Base-by-base conservation (phyloP, 2,329 filamentous ascomycete genomes). In the Talaromyces sp. region DNA sequence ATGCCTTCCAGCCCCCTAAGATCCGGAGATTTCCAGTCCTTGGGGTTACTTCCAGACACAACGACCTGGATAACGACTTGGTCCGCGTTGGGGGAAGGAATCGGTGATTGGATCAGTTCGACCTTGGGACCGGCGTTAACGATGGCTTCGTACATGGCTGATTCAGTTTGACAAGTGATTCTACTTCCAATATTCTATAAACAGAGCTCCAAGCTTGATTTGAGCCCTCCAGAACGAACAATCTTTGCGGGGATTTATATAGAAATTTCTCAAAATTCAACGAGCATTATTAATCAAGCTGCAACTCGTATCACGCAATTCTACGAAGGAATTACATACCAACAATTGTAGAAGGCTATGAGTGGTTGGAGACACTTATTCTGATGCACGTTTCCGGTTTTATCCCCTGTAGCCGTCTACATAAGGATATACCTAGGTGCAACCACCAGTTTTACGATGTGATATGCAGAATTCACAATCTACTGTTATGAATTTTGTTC, bases 81-180 rank as follows among this genome's bases (percentile, higher is more conserved):
- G 54, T 67, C 67, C 1, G 64, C 58, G 9, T 64, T 40, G 0
- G 77, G 75, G 4, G 62, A 66, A 1, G 79, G 79, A 35, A 78
- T 73, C 1, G 73, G 69, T 3, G 68, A 69, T 45, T 80, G 76
- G 10, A 74, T 67, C 43, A 80, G 10, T 31, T 60, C 37, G 7
- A 17, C 48, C 21, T 40, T 43, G 15, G 58, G 58, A 8, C 58
- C 58, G 11, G 53, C 21, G n/a, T 36, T 40, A 25, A 60, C 35
- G n/a, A 56, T 40, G 37, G 10, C 36, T 51, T 51, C 48, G 11
- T 51, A 51, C 48, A 51, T 51, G 31, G 33, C 48, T 51, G 21
- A 15, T 9, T 51, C 17, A 17, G 15, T 36, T 51, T 33, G 33
- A 15, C 3, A 25, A 13, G 8, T 43, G 40, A 19, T 22, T 25